Conservation (phyloP, 495 filamentous ascomycete species). For the Neurospora tetrasperma region DNA sequence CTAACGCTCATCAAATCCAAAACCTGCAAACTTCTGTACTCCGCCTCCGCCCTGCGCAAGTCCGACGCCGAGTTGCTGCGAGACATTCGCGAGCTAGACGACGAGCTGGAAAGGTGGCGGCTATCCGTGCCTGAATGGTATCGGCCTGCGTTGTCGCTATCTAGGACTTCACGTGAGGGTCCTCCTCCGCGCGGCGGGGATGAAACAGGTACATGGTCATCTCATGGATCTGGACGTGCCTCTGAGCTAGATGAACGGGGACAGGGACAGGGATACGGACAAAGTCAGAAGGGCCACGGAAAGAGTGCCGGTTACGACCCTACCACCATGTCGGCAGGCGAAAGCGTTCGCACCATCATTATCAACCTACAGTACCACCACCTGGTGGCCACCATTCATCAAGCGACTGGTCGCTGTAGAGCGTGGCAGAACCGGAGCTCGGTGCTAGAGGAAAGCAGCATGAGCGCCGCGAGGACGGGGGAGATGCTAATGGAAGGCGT, state of each 20-base stretch:
- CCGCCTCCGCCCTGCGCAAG: slow-evolving; percentile 35
- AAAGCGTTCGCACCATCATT: slow-evolving; percentile 35
- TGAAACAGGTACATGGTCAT: not conserved
- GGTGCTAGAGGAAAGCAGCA: slow-evolving; percentile 3
- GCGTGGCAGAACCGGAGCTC: slow-evolving; percentile 11
- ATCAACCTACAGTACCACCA: slow-evolving; percentile 42
- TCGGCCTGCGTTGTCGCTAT: slow-evolving; percentile 36
- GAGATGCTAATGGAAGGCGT: slow-evolving; percentile 31
- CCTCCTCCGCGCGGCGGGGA: too few relatives aligned
- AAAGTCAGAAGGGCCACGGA: not conserved
- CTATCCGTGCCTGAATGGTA: slow-evolving; percentile 32
- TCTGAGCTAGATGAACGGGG: not conserved
- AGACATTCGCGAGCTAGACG: slow-evolving; percentile 43
- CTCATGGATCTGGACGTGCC: not conserved
- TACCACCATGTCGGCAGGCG: not conserved
- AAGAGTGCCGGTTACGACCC: not conserved
- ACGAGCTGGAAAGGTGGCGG: slow-evolving; percentile 42
- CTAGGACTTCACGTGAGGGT: slow-evolving; percentile 11
- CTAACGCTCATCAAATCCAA: slow-evolving; percentile 42
- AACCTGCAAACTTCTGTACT: slow-evolving; percentile 38
- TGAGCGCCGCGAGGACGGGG: slow-evolving; percentile 7
- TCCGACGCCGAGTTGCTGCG: slow-evolving; percentile 43
- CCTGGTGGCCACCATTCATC: slow-evolving; percentile 42
- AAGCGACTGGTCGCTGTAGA: slow-evolving; percentile 38
- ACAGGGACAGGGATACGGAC: not conserved